Conservation (phyloP, 2,329 filamentous ascomycete genomes). For the Achaetomium macrosporum region DNA sequence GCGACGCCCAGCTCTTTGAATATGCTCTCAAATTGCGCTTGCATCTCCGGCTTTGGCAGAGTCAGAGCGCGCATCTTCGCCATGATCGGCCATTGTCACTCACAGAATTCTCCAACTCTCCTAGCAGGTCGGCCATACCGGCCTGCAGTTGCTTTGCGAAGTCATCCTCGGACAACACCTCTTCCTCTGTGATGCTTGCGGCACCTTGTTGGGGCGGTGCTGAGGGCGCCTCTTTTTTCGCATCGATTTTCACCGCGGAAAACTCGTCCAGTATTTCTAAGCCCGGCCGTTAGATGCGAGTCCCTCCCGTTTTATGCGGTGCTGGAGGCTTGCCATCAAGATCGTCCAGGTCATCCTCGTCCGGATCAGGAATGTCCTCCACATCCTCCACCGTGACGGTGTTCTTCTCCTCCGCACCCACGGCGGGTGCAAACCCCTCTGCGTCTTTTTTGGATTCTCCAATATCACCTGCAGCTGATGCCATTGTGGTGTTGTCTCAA, state of each 20-base stretch:
- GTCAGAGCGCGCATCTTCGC: not conserved
- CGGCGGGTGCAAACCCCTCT: slow-evolving; percentile 3
- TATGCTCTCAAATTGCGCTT: slow-evolving; percentile 71
- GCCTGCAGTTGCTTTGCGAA: slow-evolving; percentile 83
- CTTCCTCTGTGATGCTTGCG: slow-evolving; percentile 23
- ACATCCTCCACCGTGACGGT: slow-evolving; percentile 23
- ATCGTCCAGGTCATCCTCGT: slow-evolving; percentile 88
- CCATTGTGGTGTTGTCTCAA: slow-evolving; percentile 15
- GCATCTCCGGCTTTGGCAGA: slow-evolving; percentile 56
- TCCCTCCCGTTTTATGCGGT: not conserved
- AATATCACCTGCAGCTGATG: slow-evolving; percentile 18
- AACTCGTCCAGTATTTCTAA: slow-evolving; percentile 92
- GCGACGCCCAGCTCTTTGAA: slow-evolving; percentile 64
- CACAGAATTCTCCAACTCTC: slow-evolving; percentile 59
- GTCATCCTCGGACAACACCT: slow-evolving; percentile 59
- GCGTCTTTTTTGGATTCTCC: slow-evolving; percentile 21
- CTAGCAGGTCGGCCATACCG: slow-evolving; percentile 80
- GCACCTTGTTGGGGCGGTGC: slow-evolving; percentile 23
- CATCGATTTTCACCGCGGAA: slow-evolving; percentile 55
- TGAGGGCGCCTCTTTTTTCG: slow-evolving; percentile 33
- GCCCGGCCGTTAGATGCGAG: slow-evolving; percentile 12
- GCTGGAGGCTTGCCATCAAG: slow-evolving; percentile 63
- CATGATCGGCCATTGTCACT: slow-evolving; percentile 20
- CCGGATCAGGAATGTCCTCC: slow-evolving; percentile 66
- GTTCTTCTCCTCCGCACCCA: slow-evolving; percentile 20